These are phyloP conservation scores for Funneliformis geosporum DNA, from an alignment of 192 early-diverging fungal genomes.

Conservation along the genomic window DNA sequence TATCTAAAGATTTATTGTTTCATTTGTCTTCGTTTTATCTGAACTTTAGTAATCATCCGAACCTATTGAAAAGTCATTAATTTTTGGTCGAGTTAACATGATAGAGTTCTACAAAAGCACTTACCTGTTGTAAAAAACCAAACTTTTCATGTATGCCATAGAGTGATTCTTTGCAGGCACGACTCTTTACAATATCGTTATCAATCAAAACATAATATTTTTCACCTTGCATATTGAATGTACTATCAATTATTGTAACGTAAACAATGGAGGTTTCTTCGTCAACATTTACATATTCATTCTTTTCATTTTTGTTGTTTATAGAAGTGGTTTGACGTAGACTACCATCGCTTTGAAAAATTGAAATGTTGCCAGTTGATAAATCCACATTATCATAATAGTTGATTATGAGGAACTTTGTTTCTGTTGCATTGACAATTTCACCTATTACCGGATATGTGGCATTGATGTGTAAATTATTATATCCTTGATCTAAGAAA, in stretches of 20 bases:
- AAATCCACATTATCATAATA: background rate
- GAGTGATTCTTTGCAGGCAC: too few species aligned
- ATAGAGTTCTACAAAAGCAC: too few species aligned
- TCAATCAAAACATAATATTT: constrained; percentile 17
- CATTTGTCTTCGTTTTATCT: too few species aligned
- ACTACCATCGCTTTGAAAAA: background rate
- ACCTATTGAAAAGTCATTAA: background rate
- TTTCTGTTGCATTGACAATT: background rate
- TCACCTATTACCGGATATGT: background rate
- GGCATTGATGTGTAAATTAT: background rate
- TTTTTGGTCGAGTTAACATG: too few species aligned
- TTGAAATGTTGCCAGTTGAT: background rate
- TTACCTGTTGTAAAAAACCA: constrained; percentile 6
- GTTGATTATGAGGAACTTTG: background rate
- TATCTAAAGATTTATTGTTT: too few species aligned
- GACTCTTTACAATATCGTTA: constrained; percentile 22
- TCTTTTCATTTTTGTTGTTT: too few species aligned
- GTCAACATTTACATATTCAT: background rate
- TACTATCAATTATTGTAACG: background rate
- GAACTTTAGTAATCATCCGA: too few species aligned
- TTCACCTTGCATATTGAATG: background rate
- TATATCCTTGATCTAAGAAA: background rate
- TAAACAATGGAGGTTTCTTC: background rate
- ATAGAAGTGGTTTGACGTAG: background rate
- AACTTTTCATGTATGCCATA: background rate